A percentile compares a stretch with the other conserved stretches of the same genome.
Conservation (phyloP, 345 rosid genomes). For the Zanthoxylum bungeanum region DNA sequence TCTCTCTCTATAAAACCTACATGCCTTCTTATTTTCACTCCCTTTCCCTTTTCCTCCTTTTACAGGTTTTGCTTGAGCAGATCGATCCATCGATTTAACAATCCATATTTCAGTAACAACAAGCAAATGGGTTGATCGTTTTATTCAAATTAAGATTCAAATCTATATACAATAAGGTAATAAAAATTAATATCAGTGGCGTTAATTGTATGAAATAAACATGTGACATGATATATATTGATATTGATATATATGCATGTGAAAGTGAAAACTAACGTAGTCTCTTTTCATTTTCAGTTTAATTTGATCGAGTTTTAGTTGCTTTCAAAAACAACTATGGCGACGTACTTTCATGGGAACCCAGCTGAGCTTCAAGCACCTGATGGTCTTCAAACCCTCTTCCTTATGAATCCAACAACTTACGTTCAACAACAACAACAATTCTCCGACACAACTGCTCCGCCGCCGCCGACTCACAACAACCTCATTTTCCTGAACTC, state of each 20-base stretch:
- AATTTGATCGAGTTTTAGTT: background rate
- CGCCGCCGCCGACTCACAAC: constrained; percentile 27
- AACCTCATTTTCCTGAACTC: constrained; percentile 58
- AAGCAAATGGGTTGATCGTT: constrained; percentile 14
- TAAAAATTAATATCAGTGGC: background rate
- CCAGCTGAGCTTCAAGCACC: constrained; percentile 62
- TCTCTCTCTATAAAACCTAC: constrained; percentile 6
- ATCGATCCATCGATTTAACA: background rate
- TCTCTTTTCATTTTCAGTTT: constrained; percentile 18
- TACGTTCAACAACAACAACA: constrained; percentile 61
- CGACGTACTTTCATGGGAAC: constrained; percentile 76
- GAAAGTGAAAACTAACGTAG: constrained; percentile 22
- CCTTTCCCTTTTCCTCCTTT: constrained; percentile 6
- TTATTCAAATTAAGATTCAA: constrained; percentile 1
- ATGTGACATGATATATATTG: background rate
- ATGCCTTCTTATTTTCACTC: background rate
- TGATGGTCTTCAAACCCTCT: constrained; percentile 84
- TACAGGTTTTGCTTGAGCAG: constrained; percentile 22
- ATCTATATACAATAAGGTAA: background rate
- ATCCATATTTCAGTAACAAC: background rate
- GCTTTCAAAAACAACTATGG: constrained; percentile 35
- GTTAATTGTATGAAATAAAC: background rate
- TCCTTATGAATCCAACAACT: constrained; percentile 90
- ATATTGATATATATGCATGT: background rate
- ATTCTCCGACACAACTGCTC: constrained; percentile 49